phyloP scores from a whole-genome alignment of 805 yeast genomes.

The Saturnispora sekii region DNA sequence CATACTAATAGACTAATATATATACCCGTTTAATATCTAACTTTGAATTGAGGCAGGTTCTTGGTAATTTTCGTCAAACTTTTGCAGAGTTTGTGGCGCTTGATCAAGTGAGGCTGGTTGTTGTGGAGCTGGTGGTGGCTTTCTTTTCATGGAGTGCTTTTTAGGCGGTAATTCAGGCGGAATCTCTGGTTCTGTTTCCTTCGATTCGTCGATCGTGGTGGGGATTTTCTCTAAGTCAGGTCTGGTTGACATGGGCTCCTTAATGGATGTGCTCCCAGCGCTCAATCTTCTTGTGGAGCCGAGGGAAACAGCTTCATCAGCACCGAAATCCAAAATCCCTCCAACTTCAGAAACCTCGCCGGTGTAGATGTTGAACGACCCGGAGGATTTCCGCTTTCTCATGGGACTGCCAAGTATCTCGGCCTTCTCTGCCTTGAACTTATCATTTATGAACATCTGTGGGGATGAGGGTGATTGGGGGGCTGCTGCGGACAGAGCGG shows the following conservation, averaged over 20 bases:
- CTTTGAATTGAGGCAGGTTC: too few species aligned
- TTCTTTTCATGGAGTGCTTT: neutral
- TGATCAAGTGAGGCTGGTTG: too few species aligned
- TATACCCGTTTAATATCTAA: too few species aligned
- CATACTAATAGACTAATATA: too few species aligned
- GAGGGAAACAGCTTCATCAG: too few species aligned
- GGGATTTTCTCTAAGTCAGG: slow-evolving; percentile 4
- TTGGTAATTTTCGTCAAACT: too few species aligned
- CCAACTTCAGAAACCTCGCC: slow-evolving; percentile 6
- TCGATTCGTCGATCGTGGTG: slow-evolving; percentile 1
- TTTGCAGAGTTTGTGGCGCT: too few species aligned
- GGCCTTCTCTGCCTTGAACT: slow-evolving; percentile 10
- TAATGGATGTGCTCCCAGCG: too few species aligned
- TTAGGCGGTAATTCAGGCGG: neutral
- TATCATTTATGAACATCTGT: slow-evolving; percentile 21
- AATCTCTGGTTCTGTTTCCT: neutral
- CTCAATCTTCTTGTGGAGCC: too few species aligned
- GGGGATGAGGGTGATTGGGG: slow-evolving; percentile 16
- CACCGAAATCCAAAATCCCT: neutral
- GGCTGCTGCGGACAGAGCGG: neutral
- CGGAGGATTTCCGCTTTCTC: slow-evolving; percentile 4
- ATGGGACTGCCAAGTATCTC: neutral
- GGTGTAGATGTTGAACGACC: slow-evolving; percentile 6
- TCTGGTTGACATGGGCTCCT: neutral
- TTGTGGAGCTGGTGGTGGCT: slow-evolving; percentile 2